Conservation (phyloP, 2,329 filamentous ascomycete genomes). For the Lasiodiplodia hormozganensis region DNA sequence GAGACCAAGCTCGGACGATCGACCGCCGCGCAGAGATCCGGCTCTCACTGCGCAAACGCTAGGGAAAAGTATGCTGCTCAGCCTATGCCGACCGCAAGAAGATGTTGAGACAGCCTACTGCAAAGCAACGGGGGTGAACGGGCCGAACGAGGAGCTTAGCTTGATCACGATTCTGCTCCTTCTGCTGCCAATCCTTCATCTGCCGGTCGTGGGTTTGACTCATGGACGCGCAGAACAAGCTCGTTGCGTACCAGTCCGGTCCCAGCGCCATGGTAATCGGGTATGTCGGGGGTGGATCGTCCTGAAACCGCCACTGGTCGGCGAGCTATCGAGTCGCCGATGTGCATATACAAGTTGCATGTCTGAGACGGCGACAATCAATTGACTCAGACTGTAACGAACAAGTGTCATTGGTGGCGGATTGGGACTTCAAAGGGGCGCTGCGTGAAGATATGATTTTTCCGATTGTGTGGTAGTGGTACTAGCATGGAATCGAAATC, state of each 20-base stretch:
- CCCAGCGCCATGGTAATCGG: conserved; percentile 5
- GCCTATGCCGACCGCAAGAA: neutral
- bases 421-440: conserved; percentile 7
- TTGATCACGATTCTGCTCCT: neutral
- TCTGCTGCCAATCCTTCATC: neutral
- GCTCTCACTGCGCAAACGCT: neutral
- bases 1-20: conserved; percentile 5
- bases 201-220: neutral
- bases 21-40: neutral
- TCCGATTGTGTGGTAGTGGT: conserved; percentile 13
- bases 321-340: conserved; percentile 1
- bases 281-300: conserved; percentile 7
- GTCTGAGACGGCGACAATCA: neutral
- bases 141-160: conserved; percentile 13
- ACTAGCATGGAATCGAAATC: conserved; percentile 4
- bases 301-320: neutral
- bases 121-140: conserved; percentile 9
- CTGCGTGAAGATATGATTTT: conserved; percentile 17
- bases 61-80: neutral
- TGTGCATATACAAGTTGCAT: neutral
- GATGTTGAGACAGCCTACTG: conserved; percentile 19
- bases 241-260: neutral
- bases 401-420: neutral
- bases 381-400: conserved; percentile 2
- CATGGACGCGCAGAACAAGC: neutral